phyloP scores from a whole-genome alignment of 2,329 filamentous ascomycete species.

The Penicillium crustosum region DNA sequence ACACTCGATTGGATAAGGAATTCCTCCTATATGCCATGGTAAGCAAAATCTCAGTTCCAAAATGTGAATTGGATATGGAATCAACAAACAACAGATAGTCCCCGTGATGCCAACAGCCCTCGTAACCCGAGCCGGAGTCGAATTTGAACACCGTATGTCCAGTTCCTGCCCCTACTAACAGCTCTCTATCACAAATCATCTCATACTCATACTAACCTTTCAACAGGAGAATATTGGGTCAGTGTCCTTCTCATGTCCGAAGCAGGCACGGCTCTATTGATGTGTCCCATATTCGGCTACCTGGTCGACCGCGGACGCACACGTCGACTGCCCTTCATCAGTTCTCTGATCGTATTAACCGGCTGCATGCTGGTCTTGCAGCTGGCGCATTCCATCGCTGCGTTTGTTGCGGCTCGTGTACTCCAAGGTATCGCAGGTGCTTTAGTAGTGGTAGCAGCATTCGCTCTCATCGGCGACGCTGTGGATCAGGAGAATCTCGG shows the following conservation, averaged over 20 bases:
- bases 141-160: slow-evolving; percentile 27
- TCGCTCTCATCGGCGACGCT: slow-evolving; percentile 60
- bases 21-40: slow-evolving; percentile 35
- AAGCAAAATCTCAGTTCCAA: background rate
- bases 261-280: slow-evolving; percentile 28
- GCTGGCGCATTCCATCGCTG: slow-evolving; percentile 49
- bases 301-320: slow-evolving; percentile 35
- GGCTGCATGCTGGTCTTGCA: slow-evolving; percentile 58
- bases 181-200: too few relatives aligned
- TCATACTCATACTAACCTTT: background rate
- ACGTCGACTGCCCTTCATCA: slow-evolving; percentile 58
- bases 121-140: slow-evolving; percentile 24
- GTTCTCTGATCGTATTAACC: slow-evolving; percentile 54
- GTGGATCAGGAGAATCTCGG: slow-evolving; percentile 58
- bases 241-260: slow-evolving; percentile 33
- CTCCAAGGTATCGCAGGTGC: slow-evolving; percentile 60
- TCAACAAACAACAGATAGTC: slow-evolving; percentile 26
- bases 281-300: slow-evolving; percentile 32
- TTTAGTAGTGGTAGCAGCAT: slow-evolving; percentile 60
- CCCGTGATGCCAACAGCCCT: slow-evolving; percentile 33
- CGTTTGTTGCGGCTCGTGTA: slow-evolving; percentile 54
- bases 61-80: background rate
- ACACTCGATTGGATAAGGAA: slow-evolving; percentile 17
- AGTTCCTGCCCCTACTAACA: background rate
- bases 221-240: slow-evolving; percentile 31